These are phyloP conservation scores for Pseudopediastrum boryanum DNA, from an alignment of 139 green algal genomes.

Conservation along the genomic window DNA sequence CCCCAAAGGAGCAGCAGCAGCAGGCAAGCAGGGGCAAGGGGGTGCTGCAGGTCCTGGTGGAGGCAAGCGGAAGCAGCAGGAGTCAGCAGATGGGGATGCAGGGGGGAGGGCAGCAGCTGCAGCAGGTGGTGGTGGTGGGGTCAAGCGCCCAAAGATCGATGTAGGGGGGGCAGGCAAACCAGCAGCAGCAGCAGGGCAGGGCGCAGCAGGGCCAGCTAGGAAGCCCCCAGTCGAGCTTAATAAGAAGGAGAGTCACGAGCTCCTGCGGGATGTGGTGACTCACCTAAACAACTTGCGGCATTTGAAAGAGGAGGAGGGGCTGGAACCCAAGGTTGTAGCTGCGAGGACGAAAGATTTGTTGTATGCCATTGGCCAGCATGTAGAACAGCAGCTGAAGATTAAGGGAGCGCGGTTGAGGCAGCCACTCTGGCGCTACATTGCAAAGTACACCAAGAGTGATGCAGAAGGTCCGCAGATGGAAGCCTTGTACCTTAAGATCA, in stretches of 20 bases:
- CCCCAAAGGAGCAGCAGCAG: neutral
- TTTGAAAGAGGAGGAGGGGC: constrained; percentile 34
- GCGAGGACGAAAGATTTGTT: constrained; percentile 44
- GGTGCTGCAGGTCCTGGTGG: too few species aligned
- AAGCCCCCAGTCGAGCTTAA: too few species aligned
- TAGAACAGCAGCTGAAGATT: too few species aligned
- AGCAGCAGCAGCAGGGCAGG: too few species aligned
- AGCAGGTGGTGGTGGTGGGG: too few species aligned
- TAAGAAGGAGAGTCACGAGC: too few species aligned
- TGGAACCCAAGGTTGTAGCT: constrained; percentile 13
- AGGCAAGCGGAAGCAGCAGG: too few species aligned
- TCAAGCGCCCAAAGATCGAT: too few species aligned
- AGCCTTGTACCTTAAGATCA: neutral
- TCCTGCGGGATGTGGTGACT: constrained; percentile 17
- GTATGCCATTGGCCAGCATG: constrained; percentile 36
- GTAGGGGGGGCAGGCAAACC: too few species aligned
- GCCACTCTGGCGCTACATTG: neutral
- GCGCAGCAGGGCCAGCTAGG: too few species aligned
- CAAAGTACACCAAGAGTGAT: neutral
- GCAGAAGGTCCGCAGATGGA: neutral
- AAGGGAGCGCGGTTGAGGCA: constrained; percentile 18
- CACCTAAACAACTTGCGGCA: constrained; percentile 38
- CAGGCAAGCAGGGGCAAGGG: neutral
- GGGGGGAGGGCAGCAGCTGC: too few species aligned
- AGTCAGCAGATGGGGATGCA: too few species aligned